These are phyloP conservation scores for Wickerhamomyces rabaulensis DNA, from an alignment of 805 yeast genomes.

Conservation along the genomic window DNA sequence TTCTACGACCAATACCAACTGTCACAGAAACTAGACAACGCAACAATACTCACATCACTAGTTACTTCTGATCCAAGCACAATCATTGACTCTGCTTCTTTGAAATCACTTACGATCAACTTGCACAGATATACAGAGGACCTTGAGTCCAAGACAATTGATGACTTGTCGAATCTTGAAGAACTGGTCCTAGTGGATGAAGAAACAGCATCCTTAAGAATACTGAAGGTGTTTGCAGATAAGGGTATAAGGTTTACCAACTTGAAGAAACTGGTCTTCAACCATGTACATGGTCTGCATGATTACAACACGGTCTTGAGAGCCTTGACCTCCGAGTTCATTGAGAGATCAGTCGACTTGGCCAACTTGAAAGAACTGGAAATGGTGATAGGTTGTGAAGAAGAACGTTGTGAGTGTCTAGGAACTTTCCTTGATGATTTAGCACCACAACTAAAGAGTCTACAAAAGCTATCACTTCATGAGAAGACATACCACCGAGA, in stretches of 20 bases:
- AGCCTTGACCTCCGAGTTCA: constrained; percentile 25
- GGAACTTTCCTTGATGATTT: constrained; percentile 34
- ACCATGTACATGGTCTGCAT: constrained; percentile 41
- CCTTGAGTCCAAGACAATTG: not conserved
- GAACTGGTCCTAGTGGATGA: constrained; percentile 29
- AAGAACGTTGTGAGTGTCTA: constrained; percentile 40
- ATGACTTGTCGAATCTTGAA: constrained; percentile 10
- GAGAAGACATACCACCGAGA: constrained; percentile 33
- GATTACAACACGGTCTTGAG: constrained; percentile 33
- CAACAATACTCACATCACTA: constrained; percentile 7
- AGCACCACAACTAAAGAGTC: constrained; percentile 26
- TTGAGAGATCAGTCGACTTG: constrained; percentile 28
- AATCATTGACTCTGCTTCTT: constrained; percentile 3
- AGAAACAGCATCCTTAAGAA: constrained; percentile 30
- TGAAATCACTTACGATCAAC: constrained; percentile 6
- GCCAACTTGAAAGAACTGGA: constrained; percentile 37
- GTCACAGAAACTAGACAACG: constrained; percentile 5
- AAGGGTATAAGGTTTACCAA: constrained; percentile 9
- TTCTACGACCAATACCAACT: constrained; percentile 9
- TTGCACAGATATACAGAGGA: constrained; percentile 11
- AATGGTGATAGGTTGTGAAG: constrained; percentile 49
- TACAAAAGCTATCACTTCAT: constrained; percentile 25
- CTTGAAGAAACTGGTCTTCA: constrained; percentile 32
- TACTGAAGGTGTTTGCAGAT: constrained; percentile 28
- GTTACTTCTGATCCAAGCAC: constrained; percentile 8